These are phyloP conservation scores for Trichoderma sp. DNA, from an alignment of 2,329 filamentous ascomycete genomes.

Conservation along the genomic window DNA sequence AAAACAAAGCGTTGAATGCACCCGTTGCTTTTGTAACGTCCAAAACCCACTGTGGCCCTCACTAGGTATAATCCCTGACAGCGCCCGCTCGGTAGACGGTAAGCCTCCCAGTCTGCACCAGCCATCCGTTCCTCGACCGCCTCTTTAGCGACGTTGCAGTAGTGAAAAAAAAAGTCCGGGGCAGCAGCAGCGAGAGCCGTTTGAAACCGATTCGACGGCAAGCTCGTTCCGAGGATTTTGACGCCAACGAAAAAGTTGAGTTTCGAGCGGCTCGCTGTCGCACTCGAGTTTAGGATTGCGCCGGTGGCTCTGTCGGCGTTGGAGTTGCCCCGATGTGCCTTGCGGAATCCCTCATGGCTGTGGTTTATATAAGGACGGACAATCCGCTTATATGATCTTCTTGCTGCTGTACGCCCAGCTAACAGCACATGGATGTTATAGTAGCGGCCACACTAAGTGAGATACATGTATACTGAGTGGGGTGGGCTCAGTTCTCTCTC, in stretches of 20 bases:
- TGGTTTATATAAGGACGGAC: not conserved
- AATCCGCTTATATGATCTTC: not conserved
- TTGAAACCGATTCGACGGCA: constrained; percentile 24
- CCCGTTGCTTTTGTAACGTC: constrained; percentile 2
- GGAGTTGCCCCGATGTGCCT: constrained; percentile 21
- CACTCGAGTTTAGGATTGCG: constrained; percentile 31
- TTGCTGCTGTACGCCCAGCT: not conserved
- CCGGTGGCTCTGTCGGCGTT: not conserved
- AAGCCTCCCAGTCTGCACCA: constrained; percentile 12
- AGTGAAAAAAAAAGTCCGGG: constrained; percentile 3
- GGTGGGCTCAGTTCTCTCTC: not conserved
- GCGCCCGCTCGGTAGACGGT: constrained; percentile 10
- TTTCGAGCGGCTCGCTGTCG: not conserved
- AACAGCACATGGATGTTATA: not conserved
- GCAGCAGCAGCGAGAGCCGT: constrained; percentile 13
- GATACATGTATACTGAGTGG: not conserved
- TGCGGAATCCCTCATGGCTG: not conserved
- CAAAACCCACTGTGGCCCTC: not conserved
- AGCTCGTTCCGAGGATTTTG: constrained; percentile 33
- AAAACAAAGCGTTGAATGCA: constrained; percentile 11
- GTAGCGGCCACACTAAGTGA: not conserved
- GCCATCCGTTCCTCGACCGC: constrained; percentile 25
- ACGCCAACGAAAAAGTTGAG: constrained; percentile 34
- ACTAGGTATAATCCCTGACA: constrained; percentile 2
- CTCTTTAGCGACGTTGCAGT: constrained; percentile 20